Evolutionary conservation across 2,329 filamentous ascomycete genomes (phyloP), one percentile per base, ranked within the genome.

Genomic region (Fusarium liriodendri): DNA sequence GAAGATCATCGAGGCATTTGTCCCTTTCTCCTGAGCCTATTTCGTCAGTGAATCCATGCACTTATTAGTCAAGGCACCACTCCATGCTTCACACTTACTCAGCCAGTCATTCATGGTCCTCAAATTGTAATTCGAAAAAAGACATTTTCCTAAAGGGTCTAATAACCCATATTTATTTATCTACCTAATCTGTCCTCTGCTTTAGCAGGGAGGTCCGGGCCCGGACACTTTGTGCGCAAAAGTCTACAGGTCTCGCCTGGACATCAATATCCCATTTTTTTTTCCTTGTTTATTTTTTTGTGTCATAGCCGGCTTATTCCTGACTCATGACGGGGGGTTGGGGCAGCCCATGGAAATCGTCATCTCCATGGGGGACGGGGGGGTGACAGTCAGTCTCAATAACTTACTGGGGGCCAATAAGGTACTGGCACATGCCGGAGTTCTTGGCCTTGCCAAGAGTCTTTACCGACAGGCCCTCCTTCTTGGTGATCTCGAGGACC

Each of bases 351-450:
- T 6, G 40, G 42, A 47, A 47, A 47, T 22, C 14, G 27, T n/a
- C 10, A 27, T 52, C 18, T 52, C 47, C 47, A 10, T 4, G 25
- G 47, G 45, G 25, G 16, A 6, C 7, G 25, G 47, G 42, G 20
- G 25, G 25, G 25, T 52, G 18, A 52, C 25, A 8, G 25, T 25
- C 14, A 47, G 47, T 29, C 27, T 8, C 16, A 50, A 50, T 14
- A 33, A 62, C 37, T 65, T 69, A 69, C 45, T 64, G 32, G 33
- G 42, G 18, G 62, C 68, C 55, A 2, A 76, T 45, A 0, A 76
- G 1, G 9, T 74, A 78, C 67, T 77, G 74, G 13, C 42, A 59
- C 72, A 77, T 77, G 2, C 74, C 72, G 11, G 74, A 76, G 35
- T 57, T 62, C 4, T 57, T 13, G 1, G 74, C 58, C 62, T 78